Evolutionary conservation across 345 rosid genomes (phyloP).

Genomic region (Eucalyptus sideroxylon): DNA sequence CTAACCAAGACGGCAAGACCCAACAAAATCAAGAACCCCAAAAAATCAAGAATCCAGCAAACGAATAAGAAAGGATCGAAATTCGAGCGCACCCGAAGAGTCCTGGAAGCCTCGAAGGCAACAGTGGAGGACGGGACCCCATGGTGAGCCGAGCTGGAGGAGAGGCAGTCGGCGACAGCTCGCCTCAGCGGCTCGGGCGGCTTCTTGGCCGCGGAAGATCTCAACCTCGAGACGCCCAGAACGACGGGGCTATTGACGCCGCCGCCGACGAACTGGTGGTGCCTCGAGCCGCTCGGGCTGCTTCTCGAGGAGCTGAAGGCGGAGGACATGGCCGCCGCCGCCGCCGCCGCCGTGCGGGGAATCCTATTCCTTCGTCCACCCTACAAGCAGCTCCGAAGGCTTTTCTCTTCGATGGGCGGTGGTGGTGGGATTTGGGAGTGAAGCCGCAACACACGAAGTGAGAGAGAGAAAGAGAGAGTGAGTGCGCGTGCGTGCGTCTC

Average conservation of each 20-base stretch:
- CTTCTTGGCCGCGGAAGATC: conserved; percentile 76
- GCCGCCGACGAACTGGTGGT: conserved; percentile 28
- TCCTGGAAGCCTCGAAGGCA: conserved; percentile 81
- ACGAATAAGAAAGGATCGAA: background rate
- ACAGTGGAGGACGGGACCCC: conserved; percentile 16
- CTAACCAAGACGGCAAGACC: conserved; percentile 10
- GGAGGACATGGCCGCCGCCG: conserved; percentile 19
- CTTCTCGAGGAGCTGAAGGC: conserved; percentile 47
- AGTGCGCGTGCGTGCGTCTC: background rate
- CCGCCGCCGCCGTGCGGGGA: background rate
- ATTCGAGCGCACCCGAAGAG: conserved; percentile 61
- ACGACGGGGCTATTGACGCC: background rate
- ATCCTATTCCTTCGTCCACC: background rate
- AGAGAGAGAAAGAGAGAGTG: background rate
- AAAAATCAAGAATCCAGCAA: background rate
- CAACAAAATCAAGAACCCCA: background rate
- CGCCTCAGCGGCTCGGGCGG: conserved; percentile 97
- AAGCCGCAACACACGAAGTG: background rate
- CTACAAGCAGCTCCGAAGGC: background rate
- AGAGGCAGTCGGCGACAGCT: conserved; percentile 82
- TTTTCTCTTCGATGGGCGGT: background rate
- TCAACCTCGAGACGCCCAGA: conserved; percentile 50
- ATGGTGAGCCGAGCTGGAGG: conserved; percentile 40
- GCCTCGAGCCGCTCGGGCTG: conserved; percentile 59
- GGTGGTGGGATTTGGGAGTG: background rate